Evolutionary conservation across 805 yeast species (phyloP).

Genomic region (Wickerhamiella vanderwaltii): DNA sequence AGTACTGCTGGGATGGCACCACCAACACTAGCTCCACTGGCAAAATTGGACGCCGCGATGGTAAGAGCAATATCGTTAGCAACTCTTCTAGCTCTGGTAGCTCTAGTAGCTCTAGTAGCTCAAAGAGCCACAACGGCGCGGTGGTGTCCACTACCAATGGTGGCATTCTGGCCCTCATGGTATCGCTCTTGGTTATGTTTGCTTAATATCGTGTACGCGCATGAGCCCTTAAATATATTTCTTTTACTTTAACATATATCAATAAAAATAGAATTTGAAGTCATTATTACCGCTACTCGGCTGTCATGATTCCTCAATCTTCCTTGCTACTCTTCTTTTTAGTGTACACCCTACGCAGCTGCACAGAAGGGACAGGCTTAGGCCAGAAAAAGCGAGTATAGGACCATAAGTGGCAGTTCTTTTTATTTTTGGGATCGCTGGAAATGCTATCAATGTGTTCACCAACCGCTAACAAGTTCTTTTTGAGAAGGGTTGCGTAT

Average conservation of each 20-base stretch:
- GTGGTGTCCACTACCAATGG: neutral
- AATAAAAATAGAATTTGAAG: neutral
- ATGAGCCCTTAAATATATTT: conserved; percentile 3
- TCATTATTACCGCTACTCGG: neutral
- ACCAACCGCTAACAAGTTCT: conserved; percentile 61
- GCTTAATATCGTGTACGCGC: no score
- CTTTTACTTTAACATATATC: no score
- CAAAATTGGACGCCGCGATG: conserved; percentile 27
- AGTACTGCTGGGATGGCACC: conserved; percentile 58
- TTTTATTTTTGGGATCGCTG: conserved; percentile 30
- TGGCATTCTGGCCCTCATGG: neutral
- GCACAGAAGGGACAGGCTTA: conserved; percentile 52
- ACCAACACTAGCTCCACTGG: conserved; percentile 2
- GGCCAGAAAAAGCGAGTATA: conserved; percentile 85
- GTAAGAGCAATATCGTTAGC: conserved; percentile 18
- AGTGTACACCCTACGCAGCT: conserved; percentile 62
- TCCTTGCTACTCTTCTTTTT: conserved; percentile 23
- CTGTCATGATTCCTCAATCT: no score
- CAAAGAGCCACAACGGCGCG: neutral
- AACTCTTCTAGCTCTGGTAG: neutral
- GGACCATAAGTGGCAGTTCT: conserved; percentile 64
- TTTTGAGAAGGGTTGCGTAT: conserved; percentile 60
- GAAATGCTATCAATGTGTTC: conserved; percentile 40
- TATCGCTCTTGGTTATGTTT: conserved; percentile 3
- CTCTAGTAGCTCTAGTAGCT: neutral